Base-by-base conservation (phyloP, 305 asterid genomes). In the Fraxinus floribunda region DNA sequence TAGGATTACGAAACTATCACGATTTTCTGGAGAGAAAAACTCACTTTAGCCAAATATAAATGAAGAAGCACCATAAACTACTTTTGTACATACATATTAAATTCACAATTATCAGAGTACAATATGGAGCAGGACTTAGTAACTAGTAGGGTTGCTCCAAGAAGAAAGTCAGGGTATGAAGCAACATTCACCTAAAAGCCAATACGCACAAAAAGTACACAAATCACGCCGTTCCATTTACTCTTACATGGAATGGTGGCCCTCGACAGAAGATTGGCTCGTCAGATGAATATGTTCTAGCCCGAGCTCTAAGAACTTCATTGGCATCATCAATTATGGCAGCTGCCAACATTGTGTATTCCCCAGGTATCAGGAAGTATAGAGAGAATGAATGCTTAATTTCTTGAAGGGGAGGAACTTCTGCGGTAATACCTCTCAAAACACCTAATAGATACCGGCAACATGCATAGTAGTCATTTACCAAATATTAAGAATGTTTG, bases 231-330 rank as follows among this genome's bases (percentile, higher is more conserved):
- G 95, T 88, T 44, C 99, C 98, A 75, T 86, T 89, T 46, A 95
- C 99, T 77, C 88, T 92, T 70, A 95, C 92, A 84, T 89, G 99
- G 89, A 91, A 94, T 0, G 99, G 99, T 16, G 99, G 97, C 34
- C 98, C 99, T 22, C 98, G 96, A 79, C 98, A 94, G 84, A 94
- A 89, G 84, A 94, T 95, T 68, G 99, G 95, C 86, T 92, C 97
- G 10, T 94, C 94, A 0, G 86, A 78, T 57, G 97, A 83, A 78
- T 64, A 87, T 44, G 92, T 88, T 82, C 95, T 91, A 44, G 98
- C 99, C 78, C 98, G 86, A 55, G 98, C 95, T 84, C 97, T 87
- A 85, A 95, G 97, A 83, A 95, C 92, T 85, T 95, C 97, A 85
- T 90, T 94, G 78, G 98, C 93, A 84, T 92, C 97, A 68, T 90